These are phyloP conservation scores for Sporisorium reilianum DNA, from an alignment of 1,284 basidiomycete genomes.

Conservation along the genomic window DNA sequence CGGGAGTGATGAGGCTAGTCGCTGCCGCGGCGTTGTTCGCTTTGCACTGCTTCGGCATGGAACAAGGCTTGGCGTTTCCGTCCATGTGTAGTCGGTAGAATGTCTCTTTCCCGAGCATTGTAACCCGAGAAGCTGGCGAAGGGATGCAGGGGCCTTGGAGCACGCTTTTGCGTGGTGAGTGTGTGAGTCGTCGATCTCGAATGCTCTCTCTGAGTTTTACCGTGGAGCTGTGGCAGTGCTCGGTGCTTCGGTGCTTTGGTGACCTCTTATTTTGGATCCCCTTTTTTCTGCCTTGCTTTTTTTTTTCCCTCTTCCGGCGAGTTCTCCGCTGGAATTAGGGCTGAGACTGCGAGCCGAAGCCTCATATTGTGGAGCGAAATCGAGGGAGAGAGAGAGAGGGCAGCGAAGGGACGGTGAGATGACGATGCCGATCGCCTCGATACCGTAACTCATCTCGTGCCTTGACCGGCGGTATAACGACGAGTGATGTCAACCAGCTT, in stretches of 20 bases:
- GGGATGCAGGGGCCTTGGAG: conserved; percentile 1
- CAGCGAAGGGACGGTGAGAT: not conserved
- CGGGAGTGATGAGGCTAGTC: not conserved
- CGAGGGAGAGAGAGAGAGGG: not conserved
- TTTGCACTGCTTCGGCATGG: conserved; percentile 13
- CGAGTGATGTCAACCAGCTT: not conserved
- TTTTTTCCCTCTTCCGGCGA: not conserved
- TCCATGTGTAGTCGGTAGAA: not conserved
- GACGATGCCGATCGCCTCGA: not conserved
- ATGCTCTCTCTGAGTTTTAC: not conserved
- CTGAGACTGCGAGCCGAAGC: not conserved
- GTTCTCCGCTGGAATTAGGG: not conserved
- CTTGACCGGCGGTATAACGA: not conserved
- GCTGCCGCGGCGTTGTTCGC: conserved; percentile 9
- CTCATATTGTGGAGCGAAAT: too few relatives aligned
- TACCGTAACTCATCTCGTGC: not conserved
- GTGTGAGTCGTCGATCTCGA: not conserved
- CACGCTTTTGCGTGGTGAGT: not conserved
- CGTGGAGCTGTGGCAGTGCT: conserved; percentile 3
- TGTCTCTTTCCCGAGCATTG: not conserved
- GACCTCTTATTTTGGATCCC: not conserved
- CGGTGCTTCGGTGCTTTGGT: not conserved
- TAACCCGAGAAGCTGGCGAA: not conserved
- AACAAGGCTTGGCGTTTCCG: conserved; percentile 11
- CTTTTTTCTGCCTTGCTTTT: not conserved